Evolutionary conservation across 768 basidiomycete genomes (phyloP).

Genomic region (Amanita pallidorosea): DNA sequence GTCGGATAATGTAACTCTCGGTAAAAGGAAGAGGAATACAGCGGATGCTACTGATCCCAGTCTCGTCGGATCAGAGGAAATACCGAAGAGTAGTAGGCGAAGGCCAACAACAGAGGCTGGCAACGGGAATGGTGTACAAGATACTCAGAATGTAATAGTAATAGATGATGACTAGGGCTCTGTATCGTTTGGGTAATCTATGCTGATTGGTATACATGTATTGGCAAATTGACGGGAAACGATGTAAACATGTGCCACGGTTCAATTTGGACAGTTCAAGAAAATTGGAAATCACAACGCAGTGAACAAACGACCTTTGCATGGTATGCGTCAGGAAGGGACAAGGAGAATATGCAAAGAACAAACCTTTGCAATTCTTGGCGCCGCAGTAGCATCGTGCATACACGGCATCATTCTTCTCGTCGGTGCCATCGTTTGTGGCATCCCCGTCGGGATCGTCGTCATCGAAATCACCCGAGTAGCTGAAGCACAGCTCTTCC

Average conservation of each 20-base stretch:
- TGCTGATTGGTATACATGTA: neutral
- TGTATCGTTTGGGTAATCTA: neutral
- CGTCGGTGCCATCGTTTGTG: conserved; percentile 1
- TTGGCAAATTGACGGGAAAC: neutral
- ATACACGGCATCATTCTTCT: conserved; percentile 32
- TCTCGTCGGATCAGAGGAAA: conserved; percentile 7
- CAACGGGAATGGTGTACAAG: neutral
- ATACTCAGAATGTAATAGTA: conserved; percentile 3
- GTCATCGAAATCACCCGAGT: conserved; percentile 32
- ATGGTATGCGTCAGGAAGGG: neutral
- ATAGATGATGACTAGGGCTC: conserved; percentile 11
- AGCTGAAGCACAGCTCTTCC: conserved; percentile 74
- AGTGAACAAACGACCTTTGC: conserved; percentile 2
- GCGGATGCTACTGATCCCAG: conserved; percentile 14
- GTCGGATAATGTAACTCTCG: conserved; percentile 11
- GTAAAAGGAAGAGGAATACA: conserved; percentile 22
- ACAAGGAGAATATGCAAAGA: neutral
- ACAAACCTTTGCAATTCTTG: conserved; percentile 35
- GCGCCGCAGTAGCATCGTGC: conserved; percentile 41
- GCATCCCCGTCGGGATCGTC: neutral
- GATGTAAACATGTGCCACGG: too few species aligned
- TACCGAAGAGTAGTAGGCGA: conserved; percentile 11
- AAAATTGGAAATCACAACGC: too few species aligned
- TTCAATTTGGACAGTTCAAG: too few species aligned
- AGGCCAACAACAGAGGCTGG: neutral